Base-by-base conservation (phyloP, 768 basidiomycete genomes). In the Imleria badia region DNA sequence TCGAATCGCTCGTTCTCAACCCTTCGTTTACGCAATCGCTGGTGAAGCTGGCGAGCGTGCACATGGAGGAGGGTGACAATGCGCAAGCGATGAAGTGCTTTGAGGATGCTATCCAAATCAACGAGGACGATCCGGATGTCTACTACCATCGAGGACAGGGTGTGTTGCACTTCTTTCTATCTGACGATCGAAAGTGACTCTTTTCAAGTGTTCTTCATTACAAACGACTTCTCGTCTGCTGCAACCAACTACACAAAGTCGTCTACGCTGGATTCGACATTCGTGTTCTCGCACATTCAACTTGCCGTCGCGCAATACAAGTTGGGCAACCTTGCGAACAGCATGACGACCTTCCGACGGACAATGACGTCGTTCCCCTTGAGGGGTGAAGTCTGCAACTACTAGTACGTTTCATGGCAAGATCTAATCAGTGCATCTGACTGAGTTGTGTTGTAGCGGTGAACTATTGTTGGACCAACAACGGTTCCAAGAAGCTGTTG, bases 61-160 rank as follows among this genome's bases (percentile, higher is more conserved):
- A 95, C 72, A 98, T 99, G 96, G 97, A 99, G 69, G 87, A 95
- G 64, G 87, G 87, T 38, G 83, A 94, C 58, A 81, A 90, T 13
- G 74, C 78, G 19, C 84, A 83, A 60, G 90, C 96, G 1, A 94
- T 98, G 72, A 84, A 87, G 54, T 91, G 89, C 68, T 98, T 98
- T 68, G 94, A 96, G 41, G 79, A 87, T 58, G 97, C 97, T 1
- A 87, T 94, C 66, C 78, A 80, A 62, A 81, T 89, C 61, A 86
- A 98, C 64, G 75, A 86, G 7, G 76, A 85, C 45, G 95, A 98
- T 73, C 87, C 96, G 0, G 96, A 98, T 72, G 93, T 97, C 52
- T 98, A 92, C 77, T 99, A 99, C 73, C 97, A 99, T 71, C 92
- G 95, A 62, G 97, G 96, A 42, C 97, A 99, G 78, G 91, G 91